These are phyloP conservation scores for Pinus tabuliformis DNA, from an alignment of 75 land plant genomes.

Conservation along the genomic window DNA sequence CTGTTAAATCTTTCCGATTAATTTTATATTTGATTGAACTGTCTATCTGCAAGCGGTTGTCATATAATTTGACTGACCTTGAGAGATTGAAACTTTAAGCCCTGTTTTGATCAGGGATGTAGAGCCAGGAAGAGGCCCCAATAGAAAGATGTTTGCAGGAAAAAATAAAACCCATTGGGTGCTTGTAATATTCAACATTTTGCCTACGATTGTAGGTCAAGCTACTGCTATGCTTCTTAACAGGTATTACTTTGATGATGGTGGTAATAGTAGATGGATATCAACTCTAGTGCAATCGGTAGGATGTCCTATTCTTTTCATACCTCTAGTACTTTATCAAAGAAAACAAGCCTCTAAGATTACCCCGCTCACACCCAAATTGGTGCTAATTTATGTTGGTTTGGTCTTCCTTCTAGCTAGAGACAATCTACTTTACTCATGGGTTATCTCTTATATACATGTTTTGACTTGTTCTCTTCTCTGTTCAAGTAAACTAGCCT, in stretches of 20 bases:
- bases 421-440: constrained; percentile 38
- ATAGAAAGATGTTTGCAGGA: neutral
- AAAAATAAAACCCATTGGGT: constrained; percentile 21
- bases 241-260: constrained; percentile 43
- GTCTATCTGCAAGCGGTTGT: too few relatives aligned
- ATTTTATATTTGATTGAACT: too few relatives aligned
- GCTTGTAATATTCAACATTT: constrained; percentile 23
- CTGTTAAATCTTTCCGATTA: too few relatives aligned
- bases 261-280: constrained; percentile 59
- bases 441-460: constrained; percentile 42
- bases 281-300: constrained; percentile 32
- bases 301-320: constrained; percentile 38
- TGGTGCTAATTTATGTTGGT: constrained; percentile 20
- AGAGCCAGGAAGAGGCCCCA: neutral
- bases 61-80: too few relatives aligned
- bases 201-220: constrained; percentile 36
- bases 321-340: constrained; percentile 12
- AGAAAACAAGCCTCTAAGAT: neutral
- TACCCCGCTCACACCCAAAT: constrained; percentile 4
- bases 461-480: constrained; percentile 51
- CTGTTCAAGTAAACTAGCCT: constrained; percentile 51
- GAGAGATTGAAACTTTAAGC: too few relatives aligned
- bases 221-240: constrained; percentile 39
- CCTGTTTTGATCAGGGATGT: too few relatives aligned
- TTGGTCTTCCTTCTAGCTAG: constrained; percentile 32